A percentile compares a stretch with the other conserved stretches of the same genome.
phyloP scores from a whole-genome alignment of 140 eudicot genomes.

The Flaveria floridana region DNA sequence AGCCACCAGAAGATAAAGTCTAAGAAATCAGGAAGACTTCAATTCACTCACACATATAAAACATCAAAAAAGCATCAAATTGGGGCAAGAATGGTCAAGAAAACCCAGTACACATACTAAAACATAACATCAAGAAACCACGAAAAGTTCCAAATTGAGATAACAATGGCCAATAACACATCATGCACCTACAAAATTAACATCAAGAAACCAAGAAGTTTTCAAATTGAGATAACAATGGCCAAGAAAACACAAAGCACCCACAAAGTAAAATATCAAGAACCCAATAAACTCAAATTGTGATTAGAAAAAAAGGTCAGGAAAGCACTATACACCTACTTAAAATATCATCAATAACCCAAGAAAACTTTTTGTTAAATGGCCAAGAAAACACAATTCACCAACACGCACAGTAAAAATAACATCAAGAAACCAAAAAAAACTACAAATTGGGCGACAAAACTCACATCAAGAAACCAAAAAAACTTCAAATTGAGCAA shows the following conservation, averaged over 20 bases:
- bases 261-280: slow-evolving; percentile 3
- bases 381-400: slow-evolving; percentile 6
- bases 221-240: slow-evolving; percentile 1
- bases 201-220: neutral
- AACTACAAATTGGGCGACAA: neutral
- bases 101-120: neutral
- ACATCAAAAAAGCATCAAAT: slow-evolving; percentile 14
- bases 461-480: neutral
- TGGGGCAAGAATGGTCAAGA: slow-evolving; percentile 7
- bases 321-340: neutral
- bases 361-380: neutral
- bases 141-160: too few relatives aligned
- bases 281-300: neutral
- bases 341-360: slow-evolving; percentile 4
- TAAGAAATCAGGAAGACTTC: neutral
- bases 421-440: neutral
- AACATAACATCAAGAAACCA: neutral
- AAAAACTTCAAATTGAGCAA: neutral
- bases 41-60: slow-evolving; percentile 1
- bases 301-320: neutral
- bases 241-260: slow-evolving; percentile 21
- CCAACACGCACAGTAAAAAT: neutral
- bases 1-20: neutral
- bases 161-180: too few relatives aligned
- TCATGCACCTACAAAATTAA: too few relatives aligned